Conservation (phyloP, 2,329 filamentous ascomycete genomes). For the Fusarium chlamydosporum region DNA sequence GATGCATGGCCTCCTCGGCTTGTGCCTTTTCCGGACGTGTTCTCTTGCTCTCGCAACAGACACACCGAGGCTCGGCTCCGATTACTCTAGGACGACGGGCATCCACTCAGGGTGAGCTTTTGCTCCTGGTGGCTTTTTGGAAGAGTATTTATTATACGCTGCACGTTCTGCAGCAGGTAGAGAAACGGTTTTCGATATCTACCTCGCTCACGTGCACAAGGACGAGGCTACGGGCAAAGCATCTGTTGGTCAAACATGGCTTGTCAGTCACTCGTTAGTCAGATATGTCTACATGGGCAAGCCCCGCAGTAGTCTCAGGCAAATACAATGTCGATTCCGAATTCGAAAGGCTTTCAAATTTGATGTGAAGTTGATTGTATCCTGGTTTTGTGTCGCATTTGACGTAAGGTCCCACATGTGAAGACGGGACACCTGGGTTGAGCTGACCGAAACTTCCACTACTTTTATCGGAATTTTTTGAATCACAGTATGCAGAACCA, state of each 20-base stretch:
- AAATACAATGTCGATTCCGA: slow-evolving; percentile 51
- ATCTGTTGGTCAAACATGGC: slow-evolving; percentile 47
- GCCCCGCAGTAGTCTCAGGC: slow-evolving; percentile 55
- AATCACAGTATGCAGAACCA: neutral
- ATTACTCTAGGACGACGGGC: slow-evolving; percentile 54
- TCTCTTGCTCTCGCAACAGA: slow-evolving; percentile 41
- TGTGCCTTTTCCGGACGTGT: slow-evolving; percentile 52
- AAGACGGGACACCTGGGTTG: slow-evolving; percentile 7
- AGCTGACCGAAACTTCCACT: neutral
- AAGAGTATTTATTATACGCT: slow-evolving; percentile 49
- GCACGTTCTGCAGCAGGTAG: slow-evolving; percentile 40
- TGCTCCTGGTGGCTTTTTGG: slow-evolving; percentile 49
- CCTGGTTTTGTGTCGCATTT: slow-evolving; percentile 9
- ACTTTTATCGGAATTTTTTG: neutral
- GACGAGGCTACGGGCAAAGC: slow-evolving; percentile 53
- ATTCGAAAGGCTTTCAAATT: slow-evolving; percentile 12
- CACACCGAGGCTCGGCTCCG: slow-evolving; percentile 53
- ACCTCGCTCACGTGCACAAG: slow-evolving; percentile 45
- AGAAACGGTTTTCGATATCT: slow-evolving; percentile 25
- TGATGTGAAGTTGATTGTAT: slow-evolving; percentile 16
- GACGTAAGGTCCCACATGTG: slow-evolving; percentile 17
- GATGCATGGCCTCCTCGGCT: slow-evolving; percentile 52
- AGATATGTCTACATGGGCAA: slow-evolving; percentile 50
- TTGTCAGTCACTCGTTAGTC: slow-evolving; percentile 56
- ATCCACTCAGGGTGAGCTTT: slow-evolving; percentile 52